Conservation (phyloP, 805 yeast genomes). For the Saturnispora zaruensis region DNA sequence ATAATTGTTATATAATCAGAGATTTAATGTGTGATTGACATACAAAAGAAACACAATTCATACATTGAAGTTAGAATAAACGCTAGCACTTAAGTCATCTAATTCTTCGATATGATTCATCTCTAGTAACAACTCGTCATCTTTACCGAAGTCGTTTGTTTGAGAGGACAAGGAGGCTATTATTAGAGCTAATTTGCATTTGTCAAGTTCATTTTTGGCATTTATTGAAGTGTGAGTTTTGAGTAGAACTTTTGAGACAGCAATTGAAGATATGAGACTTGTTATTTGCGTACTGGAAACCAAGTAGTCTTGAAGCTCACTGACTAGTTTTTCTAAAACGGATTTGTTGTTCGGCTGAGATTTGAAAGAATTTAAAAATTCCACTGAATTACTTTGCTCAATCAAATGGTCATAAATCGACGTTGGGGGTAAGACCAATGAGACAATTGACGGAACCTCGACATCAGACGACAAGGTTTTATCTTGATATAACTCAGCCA, state of each 20-base stretch:
- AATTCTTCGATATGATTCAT: conserved; percentile 52
- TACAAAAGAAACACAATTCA: conserved; percentile 5
- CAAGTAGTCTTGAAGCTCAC: conserved; percentile 26
- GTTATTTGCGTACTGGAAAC: conserved; percentile 26
- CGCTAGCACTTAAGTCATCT: conserved; percentile 83
- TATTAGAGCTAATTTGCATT: conserved; percentile 55
- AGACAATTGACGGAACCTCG: conserved; percentile 7
- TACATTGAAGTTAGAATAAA: conserved; percentile 64
- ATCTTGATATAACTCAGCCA: conserved; percentile 1
- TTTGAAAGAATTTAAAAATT: conserved; percentile 28
- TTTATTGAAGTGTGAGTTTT: conserved; percentile 13
- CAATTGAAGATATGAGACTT: conserved; percentile 33
- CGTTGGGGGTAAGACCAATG: conserved; percentile 41
- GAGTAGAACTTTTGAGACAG: conserved; percentile 39
- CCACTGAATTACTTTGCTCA: conserved; percentile 42
- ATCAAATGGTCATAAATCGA: conserved; percentile 46
- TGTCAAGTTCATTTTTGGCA: conserved; percentile 8
- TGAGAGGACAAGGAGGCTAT: conserved; percentile 64
- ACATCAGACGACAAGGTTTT: background rate
- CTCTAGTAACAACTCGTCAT: conserved; percentile 26
- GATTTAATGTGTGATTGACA: background rate
- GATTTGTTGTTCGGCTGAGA: conserved; percentile 20
- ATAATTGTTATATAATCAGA: background rate
- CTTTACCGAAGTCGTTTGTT: conserved; percentile 33
- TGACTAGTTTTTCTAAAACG: conserved; percentile 23